Evolutionary conservation across 352 stramenopile genomes (phyloP), one percentile per base, ranked within the genome.

Genomic region (Globisporangium iwayamae): DNA sequence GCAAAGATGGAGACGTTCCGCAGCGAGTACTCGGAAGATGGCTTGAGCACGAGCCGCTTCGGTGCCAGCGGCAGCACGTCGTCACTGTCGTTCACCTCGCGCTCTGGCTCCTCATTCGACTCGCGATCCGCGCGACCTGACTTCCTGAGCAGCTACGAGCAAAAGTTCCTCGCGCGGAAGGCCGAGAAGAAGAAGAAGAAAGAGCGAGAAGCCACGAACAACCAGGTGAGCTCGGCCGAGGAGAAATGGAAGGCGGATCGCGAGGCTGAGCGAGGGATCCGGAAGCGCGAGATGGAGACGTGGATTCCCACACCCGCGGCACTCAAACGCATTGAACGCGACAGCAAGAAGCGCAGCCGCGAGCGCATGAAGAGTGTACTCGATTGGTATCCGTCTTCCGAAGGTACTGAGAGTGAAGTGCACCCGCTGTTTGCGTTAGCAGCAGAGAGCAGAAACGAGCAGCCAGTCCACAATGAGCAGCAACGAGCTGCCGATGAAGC

Each of bases 111-210:
- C 0, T 83, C 71, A 0, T 58, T 73, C 28, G 57, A 60, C 38
- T 77, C 75, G 69, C 61, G 69, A 7, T 79, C 72, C 0, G 77
- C 76, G 5, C 79, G 82, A 9, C 80, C 78, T 7, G 75, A 81
- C 45, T 84, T 83, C 30, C 41, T 91, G 1, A 80, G 66, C 48
- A 83, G 56, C 61, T 87, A 74, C 47, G 80, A 89, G 68, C 71
- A 82, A 2, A 83, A 81, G 67, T 87, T 89, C 52, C 68, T 72
- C 22, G 63, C 80, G 20, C 78, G 75, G 14, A 85, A 87, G 52
- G 71, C 71, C 25, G 71, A 78, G 32, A 85, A 85, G 47, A 76
- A 81, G 50, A 82, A 81, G 43, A 79, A 80, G 34, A 69, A 77
- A 43, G 74, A 81, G 50, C 68, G 73, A 51, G 71, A 69, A 6